phyloP scores from a whole-genome alignment of 2,329 filamentous ascomycete genomes.

The Plectosphaerella sp. region DNA sequence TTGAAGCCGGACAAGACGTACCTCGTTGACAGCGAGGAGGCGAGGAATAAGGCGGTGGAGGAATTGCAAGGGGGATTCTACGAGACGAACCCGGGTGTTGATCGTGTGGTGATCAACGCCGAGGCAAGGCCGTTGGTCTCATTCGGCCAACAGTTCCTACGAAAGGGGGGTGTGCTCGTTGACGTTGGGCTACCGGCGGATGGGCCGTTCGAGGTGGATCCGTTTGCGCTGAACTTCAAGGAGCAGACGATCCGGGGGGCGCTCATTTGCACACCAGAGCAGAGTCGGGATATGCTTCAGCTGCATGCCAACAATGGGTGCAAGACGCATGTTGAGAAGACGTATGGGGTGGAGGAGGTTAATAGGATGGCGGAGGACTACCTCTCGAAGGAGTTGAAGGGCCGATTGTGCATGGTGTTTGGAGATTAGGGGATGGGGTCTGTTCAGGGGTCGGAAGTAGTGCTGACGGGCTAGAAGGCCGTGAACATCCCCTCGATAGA shows the following conservation, averaged over 20 bases:
- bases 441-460: too few species aligned
- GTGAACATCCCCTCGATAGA: too few species aligned
- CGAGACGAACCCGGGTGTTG: conserved; percentile 12
- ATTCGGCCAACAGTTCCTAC: conserved; percentile 12
- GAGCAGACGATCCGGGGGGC: conserved; percentile 12
- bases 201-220: conserved; percentile 11
- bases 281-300: conserved; percentile 12
- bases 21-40: conserved; percentile 9
- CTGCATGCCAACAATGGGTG: conserved; percentile 11
- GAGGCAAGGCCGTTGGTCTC: conserved; percentile 8
- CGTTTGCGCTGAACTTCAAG: conserved; percentile 14
- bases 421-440: neutral
- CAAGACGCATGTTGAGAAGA: conserved; percentile 11
- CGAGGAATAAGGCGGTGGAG: conserved; percentile 3
- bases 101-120: conserved; percentile 14
- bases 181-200: conserved; percentile 12
- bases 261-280: conserved; percentile 13
- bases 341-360: conserved; percentile 8
- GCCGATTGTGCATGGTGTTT: conserved; percentile 13
- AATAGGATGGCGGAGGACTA: conserved; percentile 13
- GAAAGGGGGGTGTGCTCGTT: conserved; percentile 10
- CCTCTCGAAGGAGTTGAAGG: conserved; percentile 10
- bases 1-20: conserved; percentile 9
- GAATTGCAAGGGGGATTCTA: conserved; percentile 9
- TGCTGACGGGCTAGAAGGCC: too few species aligned